Percentiles rank a stretch among this genome's conserved stretches.
These are phyloP conservation scores for Trifolium dubium DNA, from an alignment of 306 rosid genomes.

Conservation along the genomic window DNA sequence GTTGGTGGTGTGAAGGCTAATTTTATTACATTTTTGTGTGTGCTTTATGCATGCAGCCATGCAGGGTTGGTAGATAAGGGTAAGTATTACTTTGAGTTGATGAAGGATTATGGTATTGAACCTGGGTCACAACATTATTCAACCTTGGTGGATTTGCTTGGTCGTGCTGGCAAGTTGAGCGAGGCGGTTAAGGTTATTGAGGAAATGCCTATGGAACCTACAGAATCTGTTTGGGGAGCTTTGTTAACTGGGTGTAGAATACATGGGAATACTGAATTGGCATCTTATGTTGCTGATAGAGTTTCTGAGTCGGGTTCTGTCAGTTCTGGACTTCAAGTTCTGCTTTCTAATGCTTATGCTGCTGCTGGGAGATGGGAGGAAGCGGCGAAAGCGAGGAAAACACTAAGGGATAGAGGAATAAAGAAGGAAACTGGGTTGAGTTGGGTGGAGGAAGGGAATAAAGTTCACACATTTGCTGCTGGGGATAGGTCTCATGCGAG, in stretches of 20 bases:
- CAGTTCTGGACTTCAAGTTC: conserved; percentile 71
- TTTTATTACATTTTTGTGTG: conserved; percentile 76
- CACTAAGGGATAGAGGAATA: conserved; percentile 68
- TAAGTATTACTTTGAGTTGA: conserved; percentile 55
- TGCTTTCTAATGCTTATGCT: conserved; percentile 82
- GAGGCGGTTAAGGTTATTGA: conserved; percentile 66
- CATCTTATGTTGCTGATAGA: conserved; percentile 76
- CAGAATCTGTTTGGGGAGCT: conserved; percentile 88
- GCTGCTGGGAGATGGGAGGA: conserved; percentile 89
- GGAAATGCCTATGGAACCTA: conserved; percentile 77
- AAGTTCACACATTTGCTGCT: conserved; percentile 74
- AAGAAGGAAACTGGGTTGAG: conserved; percentile 91
- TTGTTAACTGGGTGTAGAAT: conserved; percentile 81
- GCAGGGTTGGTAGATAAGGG: conserved; percentile 82
- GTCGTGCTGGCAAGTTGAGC: conserved; percentile 79
- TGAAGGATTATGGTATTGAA: conserved; percentile 76
- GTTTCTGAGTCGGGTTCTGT: conserved; percentile 54
- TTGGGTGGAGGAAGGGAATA: conserved; percentile 88
- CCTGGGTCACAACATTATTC: conserved; percentile 78
- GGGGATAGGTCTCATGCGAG: conserved; percentile 70
- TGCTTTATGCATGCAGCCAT: conserved; percentile 91
- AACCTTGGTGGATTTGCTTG: conserved; percentile 82
- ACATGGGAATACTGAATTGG: conserved; percentile 75
- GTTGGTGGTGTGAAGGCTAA: conserved; percentile 79
- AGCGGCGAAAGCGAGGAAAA: conserved; percentile 79